phyloP scores from a whole-genome alignment of 306 rosid species.

The Medicago lupulina region DNA sequence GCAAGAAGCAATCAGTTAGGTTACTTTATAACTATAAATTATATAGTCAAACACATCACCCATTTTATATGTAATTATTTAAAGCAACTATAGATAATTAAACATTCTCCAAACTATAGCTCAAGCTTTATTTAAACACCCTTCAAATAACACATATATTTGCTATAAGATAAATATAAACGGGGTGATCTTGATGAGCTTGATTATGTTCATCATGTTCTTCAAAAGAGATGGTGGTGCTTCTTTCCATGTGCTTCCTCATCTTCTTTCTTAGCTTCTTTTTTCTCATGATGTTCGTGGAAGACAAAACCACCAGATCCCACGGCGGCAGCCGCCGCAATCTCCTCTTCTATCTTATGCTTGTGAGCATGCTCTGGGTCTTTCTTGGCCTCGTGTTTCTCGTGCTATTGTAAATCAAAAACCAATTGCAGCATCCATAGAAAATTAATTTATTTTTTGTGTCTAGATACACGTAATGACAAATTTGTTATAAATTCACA shows the following conservation, averaged over 20 bases:
- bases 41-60: not conserved
- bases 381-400: slow-evolving; percentile 62
- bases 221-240: slow-evolving; percentile 63
- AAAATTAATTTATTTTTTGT: too few species aligned
- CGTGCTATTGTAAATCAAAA: slow-evolving; percentile 54
- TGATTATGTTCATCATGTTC: not conserved
- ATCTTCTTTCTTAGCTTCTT: slow-evolving; percentile 64
- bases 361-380: slow-evolving; percentile 67
- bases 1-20: not conserved
- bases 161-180: not conserved
- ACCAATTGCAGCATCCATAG: not conserved
- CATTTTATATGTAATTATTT: not conserved
- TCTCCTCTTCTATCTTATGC: slow-evolving; percentile 78
- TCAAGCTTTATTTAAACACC: not conserved
- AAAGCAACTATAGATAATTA: not conserved
- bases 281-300: slow-evolving; percentile 80
- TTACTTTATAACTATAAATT: not conserved
- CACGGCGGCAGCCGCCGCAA: slow-evolving; percentile 55
- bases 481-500: too few species aligned
- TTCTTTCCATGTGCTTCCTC: slow-evolving; percentile 71
- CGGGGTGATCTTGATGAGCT: not conserved
- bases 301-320: slow-evolving; percentile 72
- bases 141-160: not conserved
- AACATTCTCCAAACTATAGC: not conserved
- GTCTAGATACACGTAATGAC: too few species aligned